Percentiles rank a stretch among this genome's conserved stretches.
phyloP scores from a whole-genome alignment of 345 rosid genomes.

The Salix suchowensis region DNA sequence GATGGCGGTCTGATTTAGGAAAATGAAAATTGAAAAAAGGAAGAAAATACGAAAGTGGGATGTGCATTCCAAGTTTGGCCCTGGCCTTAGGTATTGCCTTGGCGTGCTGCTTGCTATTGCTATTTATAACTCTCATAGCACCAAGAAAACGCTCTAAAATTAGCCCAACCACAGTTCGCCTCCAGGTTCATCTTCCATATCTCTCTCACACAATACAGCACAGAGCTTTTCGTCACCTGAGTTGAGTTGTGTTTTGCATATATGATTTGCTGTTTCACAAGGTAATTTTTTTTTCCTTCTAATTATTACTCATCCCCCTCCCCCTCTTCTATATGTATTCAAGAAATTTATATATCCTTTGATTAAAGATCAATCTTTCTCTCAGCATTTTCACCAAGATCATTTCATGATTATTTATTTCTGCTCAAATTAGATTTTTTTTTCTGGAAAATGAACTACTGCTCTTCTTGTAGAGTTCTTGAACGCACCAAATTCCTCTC shows the following conservation, averaged over 20 bases:
- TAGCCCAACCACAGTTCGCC: conserved; percentile 1
- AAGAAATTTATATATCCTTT: not conserved
- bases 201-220: too few species aligned
- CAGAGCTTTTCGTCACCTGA: too few species aligned
- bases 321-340: not conserved
- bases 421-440: not conserved
- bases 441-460: not conserved
- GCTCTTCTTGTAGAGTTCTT: not conserved
- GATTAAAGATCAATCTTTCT: too few species aligned
- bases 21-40: too few species aligned
- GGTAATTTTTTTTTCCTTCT: too few species aligned
- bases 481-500: not conserved
- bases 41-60: too few species aligned
- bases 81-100: conserved; percentile 3
- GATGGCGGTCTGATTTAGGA: not conserved
- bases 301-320: too few species aligned
- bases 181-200: not conserved
- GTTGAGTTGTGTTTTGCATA: too few species aligned
- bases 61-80: not conserved
- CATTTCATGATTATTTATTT: too few species aligned
- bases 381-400: too few species aligned
- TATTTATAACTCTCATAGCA: not conserved
- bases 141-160: conserved; percentile 21
- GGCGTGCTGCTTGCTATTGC: not conserved
- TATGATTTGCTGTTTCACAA: too few species aligned